Evolutionary conservation across 2,329 filamentous ascomycete genomes (phyloP).

Genomic region (Fusarium sp.): DNA sequence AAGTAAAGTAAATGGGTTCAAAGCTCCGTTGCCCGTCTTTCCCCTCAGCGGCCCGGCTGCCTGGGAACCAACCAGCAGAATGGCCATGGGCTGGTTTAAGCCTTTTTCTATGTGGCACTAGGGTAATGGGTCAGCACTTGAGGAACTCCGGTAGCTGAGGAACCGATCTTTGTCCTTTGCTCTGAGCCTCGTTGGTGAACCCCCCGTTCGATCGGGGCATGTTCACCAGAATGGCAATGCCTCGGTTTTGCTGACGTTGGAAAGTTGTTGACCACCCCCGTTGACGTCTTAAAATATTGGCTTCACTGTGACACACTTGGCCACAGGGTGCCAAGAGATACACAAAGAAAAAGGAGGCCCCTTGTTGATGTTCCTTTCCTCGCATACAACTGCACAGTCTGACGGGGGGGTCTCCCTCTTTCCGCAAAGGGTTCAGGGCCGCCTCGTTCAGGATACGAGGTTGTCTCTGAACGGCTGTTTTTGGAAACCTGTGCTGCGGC

Average conservation of each 20-base stretch:
- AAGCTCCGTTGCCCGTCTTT: neutral
- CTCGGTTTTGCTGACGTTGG: slow-evolving; percentile 7
- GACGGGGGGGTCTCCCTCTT: slow-evolving; percentile 5
- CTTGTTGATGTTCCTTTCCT: neutral
- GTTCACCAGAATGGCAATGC: neutral
- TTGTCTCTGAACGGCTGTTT: neutral
- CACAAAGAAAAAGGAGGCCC: slow-evolving; percentile 1
- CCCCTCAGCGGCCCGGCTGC: slow-evolving; percentile 3
- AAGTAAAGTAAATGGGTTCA: neutral
- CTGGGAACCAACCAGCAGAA: slow-evolving; percentile 14
- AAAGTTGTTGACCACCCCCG: neutral
- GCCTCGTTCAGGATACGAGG: neutral
- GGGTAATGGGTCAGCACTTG: neutral
- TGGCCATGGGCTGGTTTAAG: neutral
- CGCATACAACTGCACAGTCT: slow-evolving; percentile 3
- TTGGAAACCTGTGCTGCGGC: neutral
- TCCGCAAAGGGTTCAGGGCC: slow-evolving; percentile 14
- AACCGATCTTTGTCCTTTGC: neutral
- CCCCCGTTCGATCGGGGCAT: neutral
- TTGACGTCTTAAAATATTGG: neutral
- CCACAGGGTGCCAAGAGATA: slow-evolving; percentile 9
- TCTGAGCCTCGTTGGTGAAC: slow-evolving; percentile 1
- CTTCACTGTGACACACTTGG: slow-evolving; percentile 11
- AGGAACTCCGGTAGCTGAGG: neutral
- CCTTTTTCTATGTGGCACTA: slow-evolving; percentile 4